These are phyloP conservation scores for Eutrema yunnanense DNA, from an alignment of 345 rosid genomes.

Conservation along the genomic window DNA sequence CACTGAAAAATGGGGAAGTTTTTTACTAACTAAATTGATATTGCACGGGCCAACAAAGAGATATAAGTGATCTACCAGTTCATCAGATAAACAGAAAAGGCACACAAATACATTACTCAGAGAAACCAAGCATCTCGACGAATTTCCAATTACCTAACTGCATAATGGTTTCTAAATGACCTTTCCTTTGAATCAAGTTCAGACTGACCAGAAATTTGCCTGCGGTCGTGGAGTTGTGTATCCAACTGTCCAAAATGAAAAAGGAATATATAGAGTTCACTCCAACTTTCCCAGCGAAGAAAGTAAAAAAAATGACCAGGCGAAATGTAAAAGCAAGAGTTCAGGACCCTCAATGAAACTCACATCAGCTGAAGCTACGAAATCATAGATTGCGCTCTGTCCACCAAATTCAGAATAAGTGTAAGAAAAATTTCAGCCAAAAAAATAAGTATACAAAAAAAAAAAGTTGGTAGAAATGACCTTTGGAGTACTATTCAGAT, in stretches of 20 bases:
- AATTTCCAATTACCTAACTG: conserved; percentile 33
- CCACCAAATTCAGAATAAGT: conserved; percentile 24
- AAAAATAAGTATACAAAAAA: not conserved
- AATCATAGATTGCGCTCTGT: conserved; percentile 88
- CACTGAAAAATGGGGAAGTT: conserved; percentile 15
- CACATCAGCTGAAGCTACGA: conserved; percentile 76
- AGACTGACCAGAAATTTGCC: conserved; percentile 63
- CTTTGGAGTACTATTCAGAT: conserved; percentile 59
- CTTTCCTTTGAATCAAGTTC: conserved; percentile 27
- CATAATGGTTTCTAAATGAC: conserved; percentile 22
- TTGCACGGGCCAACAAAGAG: not conserved
- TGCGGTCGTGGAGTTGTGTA: conserved; percentile 52
- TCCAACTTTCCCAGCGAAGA: not conserved
- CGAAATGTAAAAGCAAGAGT: not conserved
- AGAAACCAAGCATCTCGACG: not conserved
- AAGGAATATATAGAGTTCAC: conserved; percentile 1
- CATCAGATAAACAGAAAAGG: not conserved
- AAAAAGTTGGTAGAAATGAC: conserved; percentile 30
- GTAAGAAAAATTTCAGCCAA: conserved; percentile 3
- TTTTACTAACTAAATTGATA: not conserved
- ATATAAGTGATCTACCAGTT: not conserved
- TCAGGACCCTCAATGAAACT: conserved; percentile 28
- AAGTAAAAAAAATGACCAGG: not conserved
- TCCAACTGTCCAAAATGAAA: conserved; percentile 55
- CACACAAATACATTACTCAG: not conserved